These are phyloP conservation scores for Xylaria digitata DNA, from an alignment of 2,329 filamentous ascomycete genomes.

Conservation along the genomic window DNA sequence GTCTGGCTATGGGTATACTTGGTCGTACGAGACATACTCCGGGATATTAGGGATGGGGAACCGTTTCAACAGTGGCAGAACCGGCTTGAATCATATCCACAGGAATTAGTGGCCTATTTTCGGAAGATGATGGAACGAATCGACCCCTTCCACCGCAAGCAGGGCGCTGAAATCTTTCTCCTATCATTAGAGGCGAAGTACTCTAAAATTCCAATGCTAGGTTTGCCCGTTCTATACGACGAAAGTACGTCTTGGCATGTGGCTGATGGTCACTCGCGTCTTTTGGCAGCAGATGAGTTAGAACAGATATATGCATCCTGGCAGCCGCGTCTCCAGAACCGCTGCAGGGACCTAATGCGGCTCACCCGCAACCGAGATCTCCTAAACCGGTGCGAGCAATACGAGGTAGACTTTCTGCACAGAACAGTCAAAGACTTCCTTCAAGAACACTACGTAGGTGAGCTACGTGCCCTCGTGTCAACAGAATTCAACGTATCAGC, in stretches of 20 bases:
- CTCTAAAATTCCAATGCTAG: background rate
- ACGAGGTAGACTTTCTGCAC: no score
- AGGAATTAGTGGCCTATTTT: conserved; percentile 6
- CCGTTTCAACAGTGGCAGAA: conserved; percentile 12
- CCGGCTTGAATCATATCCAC: conserved; percentile 10
- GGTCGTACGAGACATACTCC: no score
- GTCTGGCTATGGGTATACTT: no score
- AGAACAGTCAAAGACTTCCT: no score
- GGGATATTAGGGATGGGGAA: background rate
- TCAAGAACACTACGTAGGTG: no score
- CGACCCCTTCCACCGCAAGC: conserved; percentile 8
- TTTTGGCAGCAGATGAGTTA: background rate
- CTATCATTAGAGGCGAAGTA: background rate
- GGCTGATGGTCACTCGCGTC: background rate
- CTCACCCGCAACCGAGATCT: background rate
- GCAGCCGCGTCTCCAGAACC: conserved; percentile 8
- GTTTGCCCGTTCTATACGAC: background rate
- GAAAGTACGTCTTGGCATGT: background rate
- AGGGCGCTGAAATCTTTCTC: conserved; percentile 12
- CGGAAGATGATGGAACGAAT: conserved; percentile 13
- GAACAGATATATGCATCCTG: conserved; percentile 1
- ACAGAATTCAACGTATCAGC: no score
- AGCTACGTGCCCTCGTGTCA: no score
- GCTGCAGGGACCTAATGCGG: conserved; percentile 5
- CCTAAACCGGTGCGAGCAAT: no score